Evolutionary conservation across 208 protist genomes (phyloP), one percentile per base, ranked within the genome.

Genomic region (Acanthamoeba triangularis): DNA sequence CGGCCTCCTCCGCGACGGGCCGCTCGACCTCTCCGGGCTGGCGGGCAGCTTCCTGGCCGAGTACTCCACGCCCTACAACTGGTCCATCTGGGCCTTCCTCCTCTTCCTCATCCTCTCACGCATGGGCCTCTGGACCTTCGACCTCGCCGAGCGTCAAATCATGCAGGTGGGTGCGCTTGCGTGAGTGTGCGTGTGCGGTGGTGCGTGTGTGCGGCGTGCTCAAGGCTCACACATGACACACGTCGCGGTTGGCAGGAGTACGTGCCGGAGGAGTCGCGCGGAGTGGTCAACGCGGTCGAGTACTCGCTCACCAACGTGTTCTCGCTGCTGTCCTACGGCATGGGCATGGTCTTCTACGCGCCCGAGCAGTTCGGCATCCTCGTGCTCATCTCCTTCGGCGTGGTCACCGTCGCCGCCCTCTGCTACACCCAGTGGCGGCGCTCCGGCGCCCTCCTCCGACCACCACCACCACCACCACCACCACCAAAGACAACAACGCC

Each of bases 251-350:
- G n/a, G n/a, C 47, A 87, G 63, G 85, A 92, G 37, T 47, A 67
- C 33, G 85, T 92, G 33, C 85, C 85, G 4, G 85, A 92, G 61
- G 63, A 92, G 10, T 76, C 54, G 63, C 85, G 85, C 3, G 85
- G 85, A 0, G 63, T 74, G 33, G 63, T 92, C 85, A 92, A 92
- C 85, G 33, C 59, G 8, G 85, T 92, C 18, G 85, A 92, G 63
- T 92, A 74, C 85, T 92, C 85, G 33, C 85, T 92, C 56, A 74
- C 59, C 37, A 92, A 92, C 61, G 59, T 92, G 30, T 92, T 92
- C 59, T 92, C 85, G 61, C n/a, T 92, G 56, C 59, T 92, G 33
- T 92, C 85, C 14, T 92, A 92, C 59, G 54, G 30, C 16, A 92
- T 92, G 85, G 85, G 85, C 85, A 67, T 92, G 56, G 41, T 92